These are phyloP conservation scores for Dissophora globulifera DNA, from an alignment of 192 early-diverging fungal species.

Conservation along the genomic window DNA sequence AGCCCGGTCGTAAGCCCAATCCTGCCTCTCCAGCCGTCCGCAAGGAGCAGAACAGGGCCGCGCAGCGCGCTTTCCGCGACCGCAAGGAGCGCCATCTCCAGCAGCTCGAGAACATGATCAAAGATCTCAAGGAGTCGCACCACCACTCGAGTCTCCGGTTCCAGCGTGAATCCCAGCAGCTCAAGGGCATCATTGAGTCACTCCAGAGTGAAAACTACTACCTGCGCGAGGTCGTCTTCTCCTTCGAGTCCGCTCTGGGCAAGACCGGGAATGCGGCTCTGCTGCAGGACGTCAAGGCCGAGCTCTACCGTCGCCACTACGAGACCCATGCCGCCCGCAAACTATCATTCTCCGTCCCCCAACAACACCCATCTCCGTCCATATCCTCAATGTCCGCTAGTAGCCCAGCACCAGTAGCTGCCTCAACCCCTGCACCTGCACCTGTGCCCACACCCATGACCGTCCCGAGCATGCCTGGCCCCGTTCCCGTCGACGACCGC, in stretches of 20 bases:
- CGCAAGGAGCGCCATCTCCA: conserved; percentile 81
- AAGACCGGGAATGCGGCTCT: conserved; percentile 43
- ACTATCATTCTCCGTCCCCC: conserved; percentile 24
- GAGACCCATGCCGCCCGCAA: conserved; percentile 42
- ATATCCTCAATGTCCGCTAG: conserved; percentile 4
- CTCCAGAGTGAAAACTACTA: conserved; percentile 59
- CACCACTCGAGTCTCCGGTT: conserved; percentile 51
- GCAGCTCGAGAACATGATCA: conserved; percentile 78
- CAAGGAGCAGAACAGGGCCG: conserved; percentile 87
- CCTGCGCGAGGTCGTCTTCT: conserved; percentile 56
- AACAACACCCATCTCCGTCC: conserved; percentile 17
- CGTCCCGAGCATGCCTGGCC: no score
- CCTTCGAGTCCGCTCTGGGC: conserved; percentile 55
- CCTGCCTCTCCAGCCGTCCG: conserved; percentile 66
- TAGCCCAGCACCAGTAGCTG: not conserved
- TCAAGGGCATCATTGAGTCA: conserved; percentile 47
- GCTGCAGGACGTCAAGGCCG: conserved; percentile 50
- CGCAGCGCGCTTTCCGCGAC: conserved; percentile 90
- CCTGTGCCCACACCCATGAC: conserved; percentile 4
- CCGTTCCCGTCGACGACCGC: conserved; percentile 36
- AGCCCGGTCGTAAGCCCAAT: conserved; percentile 67
- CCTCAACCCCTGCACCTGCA: conserved; percentile 5
- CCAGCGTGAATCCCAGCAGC: conserved; percentile 51
- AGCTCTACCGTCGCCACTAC: conserved; percentile 53
- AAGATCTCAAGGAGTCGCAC: conserved; percentile 70